Conservation (phyloP, 2,329 filamentous ascomycete genomes). For the Pleurostoma richardsiae region DNA sequence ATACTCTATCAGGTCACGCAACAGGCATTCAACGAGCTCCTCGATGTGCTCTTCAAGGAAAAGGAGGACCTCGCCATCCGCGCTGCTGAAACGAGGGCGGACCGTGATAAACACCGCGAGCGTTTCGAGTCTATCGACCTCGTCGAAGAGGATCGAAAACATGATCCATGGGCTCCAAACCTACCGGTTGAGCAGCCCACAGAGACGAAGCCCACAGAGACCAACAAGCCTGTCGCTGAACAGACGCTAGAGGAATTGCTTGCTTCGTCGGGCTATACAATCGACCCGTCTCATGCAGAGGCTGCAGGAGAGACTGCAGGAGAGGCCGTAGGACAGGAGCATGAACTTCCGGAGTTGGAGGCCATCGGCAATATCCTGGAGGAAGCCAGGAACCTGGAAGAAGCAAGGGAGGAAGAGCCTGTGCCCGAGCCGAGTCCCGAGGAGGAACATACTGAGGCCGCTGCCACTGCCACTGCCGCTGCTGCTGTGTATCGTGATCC, state of each 20-base stretch:
- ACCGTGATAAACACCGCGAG: constrained; percentile 52
- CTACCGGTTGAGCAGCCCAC: constrained; percentile 5
- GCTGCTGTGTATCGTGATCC: constrained; percentile 42
- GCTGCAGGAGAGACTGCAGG: constrained; percentile 6
- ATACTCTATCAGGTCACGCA: constrained; percentile 89
- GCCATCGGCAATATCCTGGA: constrained; percentile 5
- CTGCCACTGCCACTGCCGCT: neutral
- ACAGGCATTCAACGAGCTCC: constrained; percentile 86
- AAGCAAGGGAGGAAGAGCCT: constrained; percentile 6
- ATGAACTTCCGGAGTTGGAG: constrained; percentile 8
- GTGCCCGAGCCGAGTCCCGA: constrained; percentile 11
- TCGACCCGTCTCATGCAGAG: constrained; percentile 23
- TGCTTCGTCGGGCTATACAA: constrained; percentile 36
- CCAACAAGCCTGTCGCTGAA: constrained; percentile 17
- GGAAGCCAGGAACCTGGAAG: constrained; percentile 1
- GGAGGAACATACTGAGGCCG: no score
- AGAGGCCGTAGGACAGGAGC: constrained; percentile 6
- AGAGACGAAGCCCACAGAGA: constrained; percentile 5
- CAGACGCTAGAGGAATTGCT: constrained; percentile 34
- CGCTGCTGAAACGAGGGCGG: constrained; percentile 56
- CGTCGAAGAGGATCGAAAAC: constrained; percentile 12
- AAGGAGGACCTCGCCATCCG: constrained; percentile 73
- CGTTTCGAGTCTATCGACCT: constrained; percentile 37
- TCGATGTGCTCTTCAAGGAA: constrained; percentile 78
- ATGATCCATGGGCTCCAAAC: constrained; percentile 4